A percentile compares a stretch with the other conserved stretches of the same genome.
Evolutionary conservation across 1,284 basidiomycete genomes (phyloP).

Genomic region (Neolentinus lepideus): DNA sequence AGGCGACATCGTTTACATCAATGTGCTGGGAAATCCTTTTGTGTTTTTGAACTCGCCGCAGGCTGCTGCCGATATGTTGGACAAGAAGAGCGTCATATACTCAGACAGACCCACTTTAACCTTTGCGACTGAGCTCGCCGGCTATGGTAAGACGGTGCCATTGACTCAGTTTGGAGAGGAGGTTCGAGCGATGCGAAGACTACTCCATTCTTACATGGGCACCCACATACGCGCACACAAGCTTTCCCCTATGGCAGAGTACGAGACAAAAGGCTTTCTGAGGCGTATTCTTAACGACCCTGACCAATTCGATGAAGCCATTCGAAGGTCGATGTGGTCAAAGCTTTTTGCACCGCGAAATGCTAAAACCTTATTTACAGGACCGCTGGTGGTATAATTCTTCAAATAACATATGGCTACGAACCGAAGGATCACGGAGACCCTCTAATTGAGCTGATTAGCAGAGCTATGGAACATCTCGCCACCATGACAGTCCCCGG

Average conservation of each 20-base stretch:
- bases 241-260: background rate
- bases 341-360: background rate
- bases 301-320: background rate
- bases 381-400: background rate
- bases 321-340: background rate
- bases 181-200: background rate
- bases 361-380: background rate
- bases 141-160: background rate
- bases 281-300: background rate
- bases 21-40: background rate
- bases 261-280: background rate
- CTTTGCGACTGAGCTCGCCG: background rate
- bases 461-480: background rate
- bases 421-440: background rate
- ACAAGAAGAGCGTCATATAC: background rate
- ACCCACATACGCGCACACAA: background rate
- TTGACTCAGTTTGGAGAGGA: background rate
- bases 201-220: background rate
- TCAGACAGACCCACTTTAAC: background rate
- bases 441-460: background rate
- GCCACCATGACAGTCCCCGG: background rate
- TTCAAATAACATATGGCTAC: background rate
- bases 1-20: background rate
- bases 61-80: background rate
- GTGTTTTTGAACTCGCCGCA: background rate